Evolutionary conservation across 2,329 filamentous ascomycete genomes (phyloP).

Genomic region (Colletotrichum camelliae): DNA sequence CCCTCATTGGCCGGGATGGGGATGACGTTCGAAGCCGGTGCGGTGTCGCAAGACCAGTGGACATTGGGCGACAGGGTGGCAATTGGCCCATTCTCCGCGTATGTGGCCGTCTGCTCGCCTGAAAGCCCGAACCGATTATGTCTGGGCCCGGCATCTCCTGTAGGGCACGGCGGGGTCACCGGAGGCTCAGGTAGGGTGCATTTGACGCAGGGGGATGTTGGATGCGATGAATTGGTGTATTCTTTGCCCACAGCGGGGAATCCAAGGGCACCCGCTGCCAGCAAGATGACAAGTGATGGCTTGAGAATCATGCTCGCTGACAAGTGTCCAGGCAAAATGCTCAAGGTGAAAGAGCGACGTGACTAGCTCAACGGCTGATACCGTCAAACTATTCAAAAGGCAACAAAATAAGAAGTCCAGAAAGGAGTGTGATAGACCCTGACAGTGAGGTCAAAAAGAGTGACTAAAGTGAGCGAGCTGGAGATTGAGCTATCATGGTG

Average conservation of each 20-base stretch:
- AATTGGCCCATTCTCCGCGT: neutral
- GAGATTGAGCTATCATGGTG: neutral
- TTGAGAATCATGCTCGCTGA: neutral
- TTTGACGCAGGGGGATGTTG: neutral
- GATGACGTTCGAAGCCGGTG: constrained; percentile 25
- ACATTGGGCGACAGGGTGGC: constrained; percentile 13
- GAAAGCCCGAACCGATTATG: neutral
- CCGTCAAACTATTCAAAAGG: neutral
- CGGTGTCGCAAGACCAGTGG: constrained; percentile 31
- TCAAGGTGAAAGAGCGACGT: accelerated
- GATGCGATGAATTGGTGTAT: neutral
- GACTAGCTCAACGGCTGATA: neutral
- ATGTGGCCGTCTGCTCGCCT: neutral
- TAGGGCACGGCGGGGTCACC: neutral
- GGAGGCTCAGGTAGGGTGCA: neutral
- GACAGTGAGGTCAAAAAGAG: neutral
- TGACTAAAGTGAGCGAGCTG: neutral
- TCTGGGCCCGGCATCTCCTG: neutral
- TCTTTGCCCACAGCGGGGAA: neutral
- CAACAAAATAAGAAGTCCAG: neutral
- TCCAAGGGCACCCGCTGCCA: neutral
- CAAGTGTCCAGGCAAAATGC: neutral
- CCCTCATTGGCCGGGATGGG: constrained; percentile 25
- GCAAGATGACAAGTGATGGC: neutral
- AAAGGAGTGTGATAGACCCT: neutral